Evolutionary conservation across 106 monocot genomes (phyloP), one percentile per base, ranked within the genome.

Genomic region (Allium sativum): DNA sequence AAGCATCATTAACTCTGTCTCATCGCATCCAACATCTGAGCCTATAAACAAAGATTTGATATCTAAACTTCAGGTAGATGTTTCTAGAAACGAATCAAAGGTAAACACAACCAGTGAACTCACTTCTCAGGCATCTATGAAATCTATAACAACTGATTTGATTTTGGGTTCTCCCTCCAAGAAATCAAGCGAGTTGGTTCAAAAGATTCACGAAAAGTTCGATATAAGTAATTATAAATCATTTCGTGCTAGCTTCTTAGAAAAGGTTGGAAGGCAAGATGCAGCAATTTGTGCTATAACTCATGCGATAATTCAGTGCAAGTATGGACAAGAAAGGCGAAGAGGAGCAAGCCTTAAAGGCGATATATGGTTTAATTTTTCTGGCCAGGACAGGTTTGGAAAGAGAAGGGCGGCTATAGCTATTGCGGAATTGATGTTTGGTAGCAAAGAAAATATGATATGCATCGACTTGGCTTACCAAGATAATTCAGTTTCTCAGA

Each of bases 321-420:
- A 50, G 75, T 21, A 71, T 11, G 74, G 55, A 16, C 68, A 72
- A 45, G 74, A 76, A 73, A 74, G 70, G 64, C 69, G 58, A 41
- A 66, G 65, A 21, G 70, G 71, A 21, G 76, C 73, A 56, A 70
- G 59, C 59, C 54, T 47, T 31, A 77, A 65, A 70, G 78, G 83
- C 53, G 79, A 77, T 43, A 72, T 92, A 19, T 98, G 91, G 87
- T 69, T 98, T 15, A 64, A 67, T 65, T 88, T 98, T 78, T 69
- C 72, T 54, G 96, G 96, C 17, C 80, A 79, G 6, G 91, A 92
- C 68, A 70, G 59, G 66, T 69, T 76, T 18, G 96, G 70, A 12
- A 91, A 98, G 73, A 78, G 62, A 61, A 92, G 44, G 59, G 61
- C 74, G 31, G 96, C 85, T 14, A 15, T 50, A 40, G 80, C 88